Percentiles rank a stretch among this genome's conserved stretches.
These are phyloP conservation scores for Tranzscheliella williamsii DNA, from an alignment of 1,284 basidiomycete genomes.

Conservation along the genomic window DNA sequence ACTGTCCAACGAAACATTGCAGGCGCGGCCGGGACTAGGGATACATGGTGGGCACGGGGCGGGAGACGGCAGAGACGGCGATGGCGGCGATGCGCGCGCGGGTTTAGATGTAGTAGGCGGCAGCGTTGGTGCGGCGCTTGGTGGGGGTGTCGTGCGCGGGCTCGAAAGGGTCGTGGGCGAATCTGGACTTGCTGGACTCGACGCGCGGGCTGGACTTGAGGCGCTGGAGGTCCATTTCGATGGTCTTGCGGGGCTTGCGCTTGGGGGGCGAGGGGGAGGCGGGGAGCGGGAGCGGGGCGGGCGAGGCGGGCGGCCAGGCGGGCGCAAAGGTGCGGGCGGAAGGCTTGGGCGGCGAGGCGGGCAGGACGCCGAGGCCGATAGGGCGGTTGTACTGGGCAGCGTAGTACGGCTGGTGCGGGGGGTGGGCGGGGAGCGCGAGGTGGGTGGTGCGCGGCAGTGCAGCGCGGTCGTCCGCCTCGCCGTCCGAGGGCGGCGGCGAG, in stretches of 20 bases:
- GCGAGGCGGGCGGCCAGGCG: constrained; percentile 8
- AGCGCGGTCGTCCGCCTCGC: constrained; percentile 2
- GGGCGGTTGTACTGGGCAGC: constrained; percentile 49
- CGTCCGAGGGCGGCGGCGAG: constrained; percentile 13
- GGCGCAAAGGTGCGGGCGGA: constrained; percentile 1
- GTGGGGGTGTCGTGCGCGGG: constrained; percentile 13
- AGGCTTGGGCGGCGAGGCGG: constrained; percentile 21
- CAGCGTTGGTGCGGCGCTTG: constrained; percentile 20
- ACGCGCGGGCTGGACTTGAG: constrained; percentile 34
- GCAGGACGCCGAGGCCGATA: constrained; percentile 6
- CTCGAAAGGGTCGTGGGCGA: background rate
- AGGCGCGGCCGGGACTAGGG: too few relatives aligned
- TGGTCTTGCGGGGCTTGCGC: constrained; percentile 40
- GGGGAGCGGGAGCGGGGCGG: constrained; percentile 34
- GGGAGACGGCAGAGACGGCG: background rate
- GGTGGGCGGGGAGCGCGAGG: constrained; percentile 6
- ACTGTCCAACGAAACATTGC: too few relatives aligned
- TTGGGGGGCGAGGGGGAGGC: constrained; percentile 4
- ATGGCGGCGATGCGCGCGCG: background rate
- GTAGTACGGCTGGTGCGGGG: constrained; percentile 31
- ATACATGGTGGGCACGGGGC: too few relatives aligned
- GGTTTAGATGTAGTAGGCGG: constrained; percentile 33
- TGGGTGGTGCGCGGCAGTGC: constrained; percentile 17
- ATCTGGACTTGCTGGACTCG: constrained; percentile 15
- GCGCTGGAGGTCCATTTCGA: constrained; percentile 45